phyloP scores from a whole-genome alignment of 1,284 basidiomycete species.

The Puccinia coronata region DNA sequence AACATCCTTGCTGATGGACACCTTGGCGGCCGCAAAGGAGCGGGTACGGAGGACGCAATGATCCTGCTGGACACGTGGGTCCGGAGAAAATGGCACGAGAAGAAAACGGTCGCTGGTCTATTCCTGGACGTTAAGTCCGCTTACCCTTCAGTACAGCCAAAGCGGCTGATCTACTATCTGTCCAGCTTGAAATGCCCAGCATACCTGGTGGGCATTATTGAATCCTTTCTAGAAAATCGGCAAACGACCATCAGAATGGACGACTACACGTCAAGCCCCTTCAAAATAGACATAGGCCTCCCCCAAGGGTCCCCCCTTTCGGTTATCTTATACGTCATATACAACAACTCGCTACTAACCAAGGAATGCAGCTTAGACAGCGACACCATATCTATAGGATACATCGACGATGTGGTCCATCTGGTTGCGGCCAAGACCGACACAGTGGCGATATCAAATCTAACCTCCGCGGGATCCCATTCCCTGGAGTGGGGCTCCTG shows the following conservation, averaged over 20 bases:
- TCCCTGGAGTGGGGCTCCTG: background rate
- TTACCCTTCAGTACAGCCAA: background rate
- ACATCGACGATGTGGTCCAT: too few species aligned
- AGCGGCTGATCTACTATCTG: background rate
- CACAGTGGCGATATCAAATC: too few species aligned
- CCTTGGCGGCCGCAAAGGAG: too few species aligned
- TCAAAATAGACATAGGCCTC: background rate
- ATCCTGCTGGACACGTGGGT: too few species aligned
- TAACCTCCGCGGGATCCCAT: too few species aligned
- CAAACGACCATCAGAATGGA: background rate
- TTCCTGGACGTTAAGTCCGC: slow-evolving; percentile 26
- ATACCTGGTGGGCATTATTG: background rate
- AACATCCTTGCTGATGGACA: background rate
- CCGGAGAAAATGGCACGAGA: background rate
- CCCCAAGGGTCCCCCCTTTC: slow-evolving; percentile 10
- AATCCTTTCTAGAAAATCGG: background rate
- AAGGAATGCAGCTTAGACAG: background rate
- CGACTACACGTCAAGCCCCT: background rate
- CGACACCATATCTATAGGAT: too few species aligned
- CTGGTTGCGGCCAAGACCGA: too few species aligned
- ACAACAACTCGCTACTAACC: too few species aligned
- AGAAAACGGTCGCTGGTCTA: too few species aligned
- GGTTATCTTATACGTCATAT: too few species aligned
- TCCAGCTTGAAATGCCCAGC: background rate
- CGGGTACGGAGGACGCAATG: too few species aligned